These are phyloP conservation scores for Hyaloscypha variabilis DNA, from an alignment of 495 filamentous ascomycete species.

Conservation along the genomic window DNA sequence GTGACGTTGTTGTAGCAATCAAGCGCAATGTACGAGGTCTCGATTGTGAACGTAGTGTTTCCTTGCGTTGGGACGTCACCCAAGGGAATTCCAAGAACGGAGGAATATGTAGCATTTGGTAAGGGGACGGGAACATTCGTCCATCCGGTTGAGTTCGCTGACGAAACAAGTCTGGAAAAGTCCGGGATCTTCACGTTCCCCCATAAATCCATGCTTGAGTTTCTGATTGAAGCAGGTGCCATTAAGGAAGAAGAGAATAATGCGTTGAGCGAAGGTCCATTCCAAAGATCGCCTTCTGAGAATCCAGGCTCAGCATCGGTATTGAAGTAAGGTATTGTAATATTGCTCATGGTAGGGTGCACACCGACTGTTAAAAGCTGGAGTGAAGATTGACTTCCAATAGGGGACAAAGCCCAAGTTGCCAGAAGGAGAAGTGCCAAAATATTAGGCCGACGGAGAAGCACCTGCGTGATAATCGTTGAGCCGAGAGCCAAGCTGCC, in stretches of 20 bases:
- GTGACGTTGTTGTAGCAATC: conserved; percentile 16
- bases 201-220: conserved; percentile 15
- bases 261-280: conserved; percentile 3
- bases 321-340: conserved; percentile 7
- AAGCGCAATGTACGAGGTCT: conserved; percentile 7
- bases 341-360: not conserved
- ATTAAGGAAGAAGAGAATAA: conserved; percentile 5
- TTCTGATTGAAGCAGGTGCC: conserved; percentile 14
- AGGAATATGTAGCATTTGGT: conserved; percentile 1
- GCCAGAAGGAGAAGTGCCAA: not conserved
- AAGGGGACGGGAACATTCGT: not conserved
- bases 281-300: not conserved
- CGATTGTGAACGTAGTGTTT: conserved; percentile 5
- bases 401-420: conserved; percentile 12
- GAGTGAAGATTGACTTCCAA: conserved; percentile 18
- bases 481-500: conserved; percentile 2
- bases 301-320: not conserved
- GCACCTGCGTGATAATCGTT: not conserved
- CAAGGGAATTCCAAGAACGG: conserved; percentile 7
- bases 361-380: not conserved
- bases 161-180: not conserved
- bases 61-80: not conserved
- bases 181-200: conserved; percentile 17
- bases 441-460: conserved; percentile 1
- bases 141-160: conserved; percentile 6